Evolutionary conservation across 495 filamentous ascomycete genomes (phyloP).

Genomic region (Talaromyces trachyspermus): DNA sequence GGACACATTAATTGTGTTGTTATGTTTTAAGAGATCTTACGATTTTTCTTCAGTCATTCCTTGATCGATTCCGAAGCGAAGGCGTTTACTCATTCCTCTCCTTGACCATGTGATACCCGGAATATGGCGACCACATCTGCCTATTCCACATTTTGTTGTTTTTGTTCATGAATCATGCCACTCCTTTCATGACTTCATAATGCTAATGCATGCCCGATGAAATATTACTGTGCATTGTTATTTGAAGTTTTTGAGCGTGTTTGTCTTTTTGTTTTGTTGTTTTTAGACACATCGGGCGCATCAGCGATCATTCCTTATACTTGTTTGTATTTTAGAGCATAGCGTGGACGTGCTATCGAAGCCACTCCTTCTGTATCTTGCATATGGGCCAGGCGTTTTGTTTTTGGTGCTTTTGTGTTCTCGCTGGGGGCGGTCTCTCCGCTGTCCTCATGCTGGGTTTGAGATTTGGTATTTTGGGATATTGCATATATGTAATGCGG

Average conservation of each 20-base stretch:
- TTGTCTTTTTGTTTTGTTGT: slow-evolving; percentile 27
- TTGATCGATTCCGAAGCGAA: slow-evolving; percentile 25
- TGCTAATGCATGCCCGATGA: slow-evolving; percentile 10
- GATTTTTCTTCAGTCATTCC: slow-evolving; percentile 28
- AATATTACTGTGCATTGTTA: slow-evolving; percentile 14
- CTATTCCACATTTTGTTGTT: slow-evolving; percentile 3
- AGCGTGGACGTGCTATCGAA: slow-evolving; percentile 10
- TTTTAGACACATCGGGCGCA: slow-evolving; percentile 15
- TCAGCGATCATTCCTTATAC: slow-evolving; percentile 10
- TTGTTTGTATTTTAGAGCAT: slow-evolving; percentile 12
- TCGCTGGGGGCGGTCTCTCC: neutral
- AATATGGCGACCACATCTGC: neutral
- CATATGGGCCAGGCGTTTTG: slow-evolving; percentile 9
- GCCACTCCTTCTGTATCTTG: slow-evolving; percentile 8
- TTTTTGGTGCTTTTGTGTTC: neutral
- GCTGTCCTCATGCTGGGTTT: no score
- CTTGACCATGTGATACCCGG: slow-evolving; percentile 9
- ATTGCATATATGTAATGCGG: slow-evolving; percentile 1
- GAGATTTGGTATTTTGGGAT: neutral
- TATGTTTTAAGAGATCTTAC: slow-evolving; percentile 7
- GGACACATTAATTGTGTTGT: slow-evolving; percentile 8
- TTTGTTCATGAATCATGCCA: slow-evolving; percentile 11
- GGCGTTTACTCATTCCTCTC: slow-evolving; percentile 18
- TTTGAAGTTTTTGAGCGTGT: slow-evolving; percentile 37
- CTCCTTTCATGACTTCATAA: slow-evolving; percentile 12